Evolutionary conservation across 2,329 filamentous ascomycete species (phyloP).

Genomic region (Elsinoe australis): DNA sequence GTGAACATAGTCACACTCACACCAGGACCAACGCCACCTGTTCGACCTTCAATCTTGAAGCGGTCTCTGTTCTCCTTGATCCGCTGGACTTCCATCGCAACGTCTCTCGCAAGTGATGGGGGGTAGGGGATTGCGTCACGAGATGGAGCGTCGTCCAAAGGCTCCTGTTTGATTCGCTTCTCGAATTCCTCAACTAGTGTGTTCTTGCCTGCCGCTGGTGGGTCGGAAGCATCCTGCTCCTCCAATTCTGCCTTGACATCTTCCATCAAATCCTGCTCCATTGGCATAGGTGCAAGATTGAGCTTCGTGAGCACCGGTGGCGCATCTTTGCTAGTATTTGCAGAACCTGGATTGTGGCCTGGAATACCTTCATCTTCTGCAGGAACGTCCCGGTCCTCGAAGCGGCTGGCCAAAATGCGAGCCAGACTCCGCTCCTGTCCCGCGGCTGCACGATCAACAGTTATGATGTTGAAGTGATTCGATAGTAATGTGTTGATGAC

Average conservation of each 20-base stretch:
- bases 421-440: constrained; percentile 54
- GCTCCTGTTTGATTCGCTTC: constrained; percentile 78
- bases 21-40: constrained; percentile 72
- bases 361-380: constrained; percentile 62
- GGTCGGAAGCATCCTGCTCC: constrained; percentile 72
- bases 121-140: constrained; percentile 77
- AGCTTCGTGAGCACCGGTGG: constrained; percentile 54
- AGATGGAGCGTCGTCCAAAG: constrained; percentile 67
- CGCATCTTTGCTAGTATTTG: constrained; percentile 51
- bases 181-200: constrained; percentile 83
- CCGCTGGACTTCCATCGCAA: constrained; percentile 89
- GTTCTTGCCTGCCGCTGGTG: constrained; percentile 61
- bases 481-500: constrained; percentile 68
- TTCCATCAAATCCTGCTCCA: constrained; percentile 72
- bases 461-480: constrained; percentile 51
- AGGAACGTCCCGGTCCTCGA: constrained; percentile 50
- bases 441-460: constrained; percentile 48
- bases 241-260: constrained; percentile 83
- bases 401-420: constrained; percentile 49
- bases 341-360: constrained; percentile 58
- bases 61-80: constrained; percentile 87
- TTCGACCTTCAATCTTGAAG: constrained; percentile 77
- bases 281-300: constrained; percentile 71
- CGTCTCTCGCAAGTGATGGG: constrained; percentile 78
- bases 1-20: constrained; percentile 96